Percentiles rank a stretch among this genome's conserved stretches.
phyloP scores from a whole-genome alignment of 2,329 filamentous ascomycete species.

The Aspergillus terreus region DNA sequence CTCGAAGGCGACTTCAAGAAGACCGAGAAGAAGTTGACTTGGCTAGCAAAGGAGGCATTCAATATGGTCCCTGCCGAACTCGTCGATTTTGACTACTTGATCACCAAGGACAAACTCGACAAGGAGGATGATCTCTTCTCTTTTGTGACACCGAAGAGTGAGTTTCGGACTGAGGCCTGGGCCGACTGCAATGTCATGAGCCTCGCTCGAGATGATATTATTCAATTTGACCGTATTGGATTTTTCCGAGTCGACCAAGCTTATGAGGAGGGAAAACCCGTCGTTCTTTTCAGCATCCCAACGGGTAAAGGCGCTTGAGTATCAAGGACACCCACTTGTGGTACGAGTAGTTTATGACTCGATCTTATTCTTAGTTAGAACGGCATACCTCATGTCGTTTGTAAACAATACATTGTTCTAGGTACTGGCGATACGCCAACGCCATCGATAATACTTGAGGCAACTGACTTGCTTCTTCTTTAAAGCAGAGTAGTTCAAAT shows the following conservation, averaged over 20 bases:
- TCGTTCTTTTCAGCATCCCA: constrained; percentile 66
- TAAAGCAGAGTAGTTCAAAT: too few species aligned
- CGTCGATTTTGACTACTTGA: constrained; percentile 90
- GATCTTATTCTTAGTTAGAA: too few species aligned
- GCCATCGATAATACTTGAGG: too few species aligned
- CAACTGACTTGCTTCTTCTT: too few species aligned
- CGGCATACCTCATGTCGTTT: too few species aligned
- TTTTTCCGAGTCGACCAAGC: constrained; percentile 79
- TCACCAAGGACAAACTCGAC: constrained; percentile 91
- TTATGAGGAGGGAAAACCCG: constrained; percentile 55
- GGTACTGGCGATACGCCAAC: too few species aligned
- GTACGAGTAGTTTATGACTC: too few species aligned
- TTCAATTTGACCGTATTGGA: constrained; percentile 90
- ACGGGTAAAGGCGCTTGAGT: constrained; percentile 51
- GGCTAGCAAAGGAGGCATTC: constrained; percentile 71
- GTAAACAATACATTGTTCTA: too few species aligned
- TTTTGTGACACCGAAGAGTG: constrained; percentile 72
- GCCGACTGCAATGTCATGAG: constrained; percentile 76
- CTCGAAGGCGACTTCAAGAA: constrained; percentile 89
- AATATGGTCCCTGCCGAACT: constrained; percentile 76
- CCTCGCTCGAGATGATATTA: constrained; percentile 82
- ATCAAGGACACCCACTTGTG: too few species aligned
- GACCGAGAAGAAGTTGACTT: constrained; percentile 94
- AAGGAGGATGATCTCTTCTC: constrained; percentile 86
- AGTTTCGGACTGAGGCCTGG: constrained; percentile 67